Base-by-base conservation (phyloP, 2,329 filamentous ascomycete species). In the Colletotrichum lindemuthianum region DNA sequence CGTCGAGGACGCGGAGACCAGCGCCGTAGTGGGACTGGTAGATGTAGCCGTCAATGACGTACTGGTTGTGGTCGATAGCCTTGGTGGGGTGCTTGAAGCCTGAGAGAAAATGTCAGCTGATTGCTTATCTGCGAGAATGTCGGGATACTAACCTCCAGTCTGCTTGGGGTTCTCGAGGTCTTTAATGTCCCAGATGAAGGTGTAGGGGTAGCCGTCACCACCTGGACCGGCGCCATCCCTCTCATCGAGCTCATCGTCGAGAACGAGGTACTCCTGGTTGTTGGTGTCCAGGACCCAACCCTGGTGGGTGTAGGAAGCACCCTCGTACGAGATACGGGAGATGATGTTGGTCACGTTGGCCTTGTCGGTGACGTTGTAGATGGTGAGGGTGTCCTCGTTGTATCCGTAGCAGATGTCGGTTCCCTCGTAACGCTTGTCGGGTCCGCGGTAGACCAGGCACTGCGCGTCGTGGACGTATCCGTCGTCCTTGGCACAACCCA, bases 381-480 rank as follows among this genome's bases (percentile, higher is more conserved):
- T 82, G 53, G 81, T 83, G 55, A 84, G 69, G 0, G 79, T 79
- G 70, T 84, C 81, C 69, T 82, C 83, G 72, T 85, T 85, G 77
- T 84, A 86, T 40, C 81, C 82, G 69, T 84, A 85, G 79, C 83
- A 86, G 72, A 86, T 82, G 67, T 86, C 82, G 24, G 73, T 76
- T 56, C 81, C 82, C 3, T 72, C 69, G 69, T 81, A 85, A 37
- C 76, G 71, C 10, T 70, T 72, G 66, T 86, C 82, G 0, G 84
- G 82, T 0, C 84, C 83, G 15, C 78, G 79, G 74, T 85, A 86
- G 64, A 82, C 79, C 43, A 88, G 75, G 71, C 86, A 88, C 73
- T 88, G 85, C 2, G 86, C 86, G 68, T 88, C 86, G 72, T 88
- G 86, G 12, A 88, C 85, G 71, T 88, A 88, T 41, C 85, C 85